These are phyloP conservation scores for Apiotrichum laibachii DNA, from an alignment of 1,284 basidiomycete genomes.

Conservation along the genomic window DNA sequence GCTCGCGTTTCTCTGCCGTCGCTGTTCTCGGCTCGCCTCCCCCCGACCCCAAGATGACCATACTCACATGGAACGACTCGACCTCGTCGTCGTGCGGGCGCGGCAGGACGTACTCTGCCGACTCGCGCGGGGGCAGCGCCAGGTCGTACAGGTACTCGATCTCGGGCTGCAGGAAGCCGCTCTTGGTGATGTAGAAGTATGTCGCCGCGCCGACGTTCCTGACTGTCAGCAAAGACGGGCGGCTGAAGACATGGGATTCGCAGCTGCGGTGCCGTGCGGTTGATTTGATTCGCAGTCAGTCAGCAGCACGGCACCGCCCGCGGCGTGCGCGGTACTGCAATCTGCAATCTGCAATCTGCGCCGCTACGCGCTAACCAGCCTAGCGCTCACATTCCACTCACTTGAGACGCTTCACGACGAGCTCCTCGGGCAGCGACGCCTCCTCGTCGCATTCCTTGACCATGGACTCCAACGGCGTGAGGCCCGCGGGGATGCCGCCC, in stretches of 20 bases:
- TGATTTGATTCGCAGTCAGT: too few species aligned
- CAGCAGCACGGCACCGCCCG: too few species aligned
- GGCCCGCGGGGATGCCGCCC: conserved; percentile 64
- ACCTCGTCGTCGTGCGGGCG: conserved; percentile 87
- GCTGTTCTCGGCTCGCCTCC: not conserved
- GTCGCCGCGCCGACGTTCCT: conserved; percentile 43
- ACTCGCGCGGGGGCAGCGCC: conserved; percentile 59
- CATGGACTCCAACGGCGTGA: conserved; percentile 68
- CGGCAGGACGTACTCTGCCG: conserved; percentile 57
- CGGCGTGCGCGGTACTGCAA: too few species aligned
- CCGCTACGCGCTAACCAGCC: not conserved
- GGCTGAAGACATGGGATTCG: too few species aligned
- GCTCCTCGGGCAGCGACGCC: conserved; percentile 67
- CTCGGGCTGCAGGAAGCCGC: conserved; percentile 74
- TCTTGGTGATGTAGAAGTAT: conserved; percentile 61
- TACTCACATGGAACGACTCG: conserved; percentile 64
- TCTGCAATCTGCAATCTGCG: not conserved
- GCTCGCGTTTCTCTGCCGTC: not conserved
- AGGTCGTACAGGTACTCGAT: conserved; percentile 71
- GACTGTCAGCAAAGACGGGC: not conserved
- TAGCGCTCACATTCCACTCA: too few species aligned
- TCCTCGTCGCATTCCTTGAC: conserved; percentile 93
- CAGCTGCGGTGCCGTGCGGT: too few species aligned
- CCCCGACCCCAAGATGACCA: not conserved
- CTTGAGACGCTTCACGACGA: conserved; percentile 62